phyloP scores from a whole-genome alignment of 164 flowering plant genomes.

The Chimonanthus praecox region DNA sequence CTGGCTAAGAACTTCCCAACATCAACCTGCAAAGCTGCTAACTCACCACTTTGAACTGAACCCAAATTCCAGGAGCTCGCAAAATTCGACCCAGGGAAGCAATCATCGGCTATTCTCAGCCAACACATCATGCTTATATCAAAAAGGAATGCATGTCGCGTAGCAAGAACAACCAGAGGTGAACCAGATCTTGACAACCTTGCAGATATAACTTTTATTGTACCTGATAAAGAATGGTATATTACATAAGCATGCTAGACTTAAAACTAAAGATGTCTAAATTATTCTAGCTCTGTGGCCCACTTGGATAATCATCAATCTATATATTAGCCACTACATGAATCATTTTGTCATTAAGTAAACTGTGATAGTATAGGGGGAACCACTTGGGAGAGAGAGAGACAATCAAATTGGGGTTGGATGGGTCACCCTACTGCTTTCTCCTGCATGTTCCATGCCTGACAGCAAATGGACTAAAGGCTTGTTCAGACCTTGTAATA shows the following conservation, averaged over 20 bases:
- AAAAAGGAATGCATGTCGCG: slow-evolving; percentile 92
- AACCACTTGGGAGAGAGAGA: no score
- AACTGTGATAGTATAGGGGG: background rate
- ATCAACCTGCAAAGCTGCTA: slow-evolving; percentile 90
- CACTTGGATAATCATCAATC: background rate
- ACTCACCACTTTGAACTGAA: slow-evolving; percentile 77
- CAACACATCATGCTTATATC: slow-evolving; percentile 89
- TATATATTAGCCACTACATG: background rate
- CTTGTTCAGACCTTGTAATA: background rate
- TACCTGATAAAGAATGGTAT: slow-evolving; percentile 39
- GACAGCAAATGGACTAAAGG: background rate
- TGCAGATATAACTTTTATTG: slow-evolving; percentile 86
- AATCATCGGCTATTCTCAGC: slow-evolving; percentile 94
- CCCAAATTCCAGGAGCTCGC: slow-evolving; percentile 90
- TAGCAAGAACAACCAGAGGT: slow-evolving; percentile 85
- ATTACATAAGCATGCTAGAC: slow-evolving; percentile 2
- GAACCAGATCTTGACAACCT: slow-evolving; percentile 88
- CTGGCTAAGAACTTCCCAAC: slow-evolving; percentile 85
- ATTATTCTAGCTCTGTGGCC: background rate
- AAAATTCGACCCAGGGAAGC: slow-evolving; percentile 91
- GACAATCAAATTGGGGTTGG: background rate
- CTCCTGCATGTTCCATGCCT: background rate
- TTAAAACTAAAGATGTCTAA: background rate
- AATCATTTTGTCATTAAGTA: background rate
- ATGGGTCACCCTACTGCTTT: background rate